These are phyloP conservation scores for Solanum bulbocastanum DNA, from an alignment of 257 asterid genomes.

Conservation along the genomic window DNA sequence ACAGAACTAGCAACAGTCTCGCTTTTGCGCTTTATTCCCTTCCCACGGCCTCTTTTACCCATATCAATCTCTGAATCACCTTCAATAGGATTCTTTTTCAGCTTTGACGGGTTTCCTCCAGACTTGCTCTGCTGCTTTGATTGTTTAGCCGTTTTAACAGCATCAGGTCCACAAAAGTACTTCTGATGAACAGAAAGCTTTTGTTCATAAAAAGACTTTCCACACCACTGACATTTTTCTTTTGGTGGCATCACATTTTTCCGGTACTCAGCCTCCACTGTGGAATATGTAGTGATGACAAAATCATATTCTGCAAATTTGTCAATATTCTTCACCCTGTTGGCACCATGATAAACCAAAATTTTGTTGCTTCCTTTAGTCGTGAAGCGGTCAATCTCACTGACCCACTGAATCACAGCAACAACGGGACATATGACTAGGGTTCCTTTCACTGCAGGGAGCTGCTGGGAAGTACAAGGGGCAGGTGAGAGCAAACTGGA, in stretches of 20 bases:
- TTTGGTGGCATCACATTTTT: slow-evolving; percentile 83
- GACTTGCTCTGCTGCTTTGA: slow-evolving; percentile 68
- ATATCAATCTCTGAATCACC: slow-evolving; percentile 16
- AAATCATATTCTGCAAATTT: slow-evolving; percentile 70
- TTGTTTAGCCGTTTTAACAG: slow-evolving; percentile 66
- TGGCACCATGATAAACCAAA: slow-evolving; percentile 82
- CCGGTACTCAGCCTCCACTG: slow-evolving; percentile 76
- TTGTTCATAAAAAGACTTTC: slow-evolving; percentile 35
- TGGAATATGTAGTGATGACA: slow-evolving; percentile 85
- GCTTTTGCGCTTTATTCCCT: slow-evolving; percentile 10
- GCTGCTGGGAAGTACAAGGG: slow-evolving; percentile 32
- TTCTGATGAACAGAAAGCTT: slow-evolving; percentile 59
- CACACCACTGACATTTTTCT: slow-evolving; percentile 68
- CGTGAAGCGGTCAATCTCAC: slow-evolving; percentile 83
- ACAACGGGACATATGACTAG: slow-evolving; percentile 93
- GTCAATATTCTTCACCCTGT: slow-evolving; percentile 44
- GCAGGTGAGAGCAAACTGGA: slow-evolving; percentile 25
- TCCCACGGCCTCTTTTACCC: slow-evolving; percentile 10
- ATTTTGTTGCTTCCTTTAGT: slow-evolving; percentile 67
- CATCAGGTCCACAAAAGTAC: slow-evolving; percentile 75
- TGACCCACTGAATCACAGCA: slow-evolving; percentile 83
- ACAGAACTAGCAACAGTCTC: slow-evolving; percentile 14
- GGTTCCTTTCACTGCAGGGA: slow-evolving; percentile 62
- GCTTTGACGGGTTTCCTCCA: slow-evolving; percentile 4
- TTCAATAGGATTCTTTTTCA: slow-evolving; percentile 16